Evolutionary conservation across 1,284 basidiomycete species (phyloP).

Genomic region (Afroboletus lepidellus): DNA sequence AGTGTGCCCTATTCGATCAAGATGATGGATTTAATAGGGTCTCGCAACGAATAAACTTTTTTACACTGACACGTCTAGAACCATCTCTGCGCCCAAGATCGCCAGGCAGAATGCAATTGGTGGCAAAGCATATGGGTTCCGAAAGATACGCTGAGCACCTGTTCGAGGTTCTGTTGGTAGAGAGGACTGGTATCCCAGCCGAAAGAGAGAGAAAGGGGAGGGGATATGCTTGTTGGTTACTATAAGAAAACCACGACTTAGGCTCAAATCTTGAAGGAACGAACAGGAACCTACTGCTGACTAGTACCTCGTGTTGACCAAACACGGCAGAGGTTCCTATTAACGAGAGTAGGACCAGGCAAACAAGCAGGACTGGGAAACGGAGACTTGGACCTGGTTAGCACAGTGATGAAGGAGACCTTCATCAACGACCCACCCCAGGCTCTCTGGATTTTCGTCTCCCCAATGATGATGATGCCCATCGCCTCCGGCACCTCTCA

Average conservation of each 20-base stretch:
- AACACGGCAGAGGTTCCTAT: conserved; percentile 35
- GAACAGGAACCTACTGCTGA: conserved; percentile 25
- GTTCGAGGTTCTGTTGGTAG: conserved; percentile 3
- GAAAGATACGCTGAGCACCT: conserved; percentile 21
- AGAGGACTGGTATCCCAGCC: conserved; percentile 4
- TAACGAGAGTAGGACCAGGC: conserved; percentile 57
- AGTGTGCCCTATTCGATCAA: conserved; percentile 44
- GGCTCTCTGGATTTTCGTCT: conserved; percentile 41
- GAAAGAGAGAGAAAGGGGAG: conserved; percentile 24
- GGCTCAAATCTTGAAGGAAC: background rate
- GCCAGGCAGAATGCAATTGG: conserved; percentile 34
- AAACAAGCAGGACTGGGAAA: conserved; percentile 64
- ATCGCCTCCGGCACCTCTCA: conserved; percentile 31
- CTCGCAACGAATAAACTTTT: background rate
- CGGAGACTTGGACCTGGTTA: conserved; percentile 49
- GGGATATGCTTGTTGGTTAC: conserved; percentile 33
- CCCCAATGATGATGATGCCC: conserved; percentile 64
- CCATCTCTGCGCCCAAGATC: conserved; percentile 30
- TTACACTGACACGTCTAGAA: conserved; percentile 33
- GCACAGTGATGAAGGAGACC: background rate
- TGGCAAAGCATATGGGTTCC: conserved; percentile 34
- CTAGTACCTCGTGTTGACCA: conserved; percentile 34
- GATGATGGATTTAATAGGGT: conserved; percentile 2
- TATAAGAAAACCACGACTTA: conserved; percentile 11
- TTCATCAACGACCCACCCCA: conserved; percentile 37